Conservation (phyloP, 75 land plant species). For the Adiantum capillusveneris region DNA sequence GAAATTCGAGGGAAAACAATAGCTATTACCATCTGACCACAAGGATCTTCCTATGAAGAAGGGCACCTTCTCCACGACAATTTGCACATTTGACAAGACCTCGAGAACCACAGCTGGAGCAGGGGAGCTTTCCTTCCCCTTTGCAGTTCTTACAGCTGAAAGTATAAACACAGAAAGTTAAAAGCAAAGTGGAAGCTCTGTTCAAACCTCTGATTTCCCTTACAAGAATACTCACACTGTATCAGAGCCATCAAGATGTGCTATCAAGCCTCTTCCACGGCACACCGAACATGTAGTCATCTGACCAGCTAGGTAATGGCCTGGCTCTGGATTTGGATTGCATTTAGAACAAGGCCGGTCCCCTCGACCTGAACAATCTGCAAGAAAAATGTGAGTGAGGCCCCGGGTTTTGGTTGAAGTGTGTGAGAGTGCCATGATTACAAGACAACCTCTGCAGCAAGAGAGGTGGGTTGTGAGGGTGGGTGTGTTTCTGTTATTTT, state of each 20-base stretch:
- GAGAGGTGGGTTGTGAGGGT: too few relatives aligned
- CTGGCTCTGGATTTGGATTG: constrained; percentile 58
- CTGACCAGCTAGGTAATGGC: constrained; percentile 50
- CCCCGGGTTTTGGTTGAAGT: too few relatives aligned
- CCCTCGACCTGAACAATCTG: constrained; percentile 79
- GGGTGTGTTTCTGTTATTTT: too few relatives aligned
- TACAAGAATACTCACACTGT: constrained; percentile 43
- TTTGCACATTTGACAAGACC: constrained; percentile 70
- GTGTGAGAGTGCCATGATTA: too few relatives aligned
- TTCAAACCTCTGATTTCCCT: neutral
- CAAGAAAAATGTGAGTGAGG: too few relatives aligned
- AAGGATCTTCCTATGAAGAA: constrained; percentile 45
- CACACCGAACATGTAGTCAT: constrained; percentile 56
- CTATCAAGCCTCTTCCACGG: constrained; percentile 88
- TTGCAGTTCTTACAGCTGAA: constrained; percentile 68
- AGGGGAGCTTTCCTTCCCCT: constrained; percentile 73
- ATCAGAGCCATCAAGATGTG: constrained; percentile 96
- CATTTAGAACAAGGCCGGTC: constrained; percentile 59
- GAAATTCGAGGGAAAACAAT: neutral
- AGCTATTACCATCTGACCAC: constrained; percentile 59
- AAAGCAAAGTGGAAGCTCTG: neutral
- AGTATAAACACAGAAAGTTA: neutral
- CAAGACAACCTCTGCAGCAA: too few relatives aligned
- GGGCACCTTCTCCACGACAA: constrained; percentile 62
- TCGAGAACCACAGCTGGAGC: constrained; percentile 68